Evolutionary conservation across 2,329 filamentous ascomycete species (phyloP).

Genomic region (Thelonectria discophora): DNA sequence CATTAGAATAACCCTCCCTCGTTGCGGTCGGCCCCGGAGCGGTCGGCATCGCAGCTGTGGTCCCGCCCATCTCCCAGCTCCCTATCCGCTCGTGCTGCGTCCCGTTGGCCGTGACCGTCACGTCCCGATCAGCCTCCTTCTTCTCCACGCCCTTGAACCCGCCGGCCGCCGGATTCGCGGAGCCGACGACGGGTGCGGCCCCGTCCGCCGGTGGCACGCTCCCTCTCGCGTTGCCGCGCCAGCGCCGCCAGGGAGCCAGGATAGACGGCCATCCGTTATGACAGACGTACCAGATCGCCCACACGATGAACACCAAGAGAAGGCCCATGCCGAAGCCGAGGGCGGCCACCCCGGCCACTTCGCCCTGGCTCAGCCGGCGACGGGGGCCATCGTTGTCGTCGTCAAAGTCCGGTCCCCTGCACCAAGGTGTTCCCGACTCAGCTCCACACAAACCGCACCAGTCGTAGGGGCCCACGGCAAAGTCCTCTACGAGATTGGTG

Average conservation of each 20-base stretch:
- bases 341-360: no score
- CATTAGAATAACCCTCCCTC: no score
- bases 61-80: constrained; percentile 63
- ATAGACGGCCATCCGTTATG: no score
- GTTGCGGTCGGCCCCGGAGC: no score
- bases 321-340: no score
- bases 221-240: no score
- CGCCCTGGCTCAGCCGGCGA: no score
- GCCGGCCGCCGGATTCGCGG: constrained; percentile 27
- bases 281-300: no score
- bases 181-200: constrained; percentile 17
- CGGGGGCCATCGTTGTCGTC: not conserved
- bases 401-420: constrained; percentile 29
- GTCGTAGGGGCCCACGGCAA: constrained; percentile 46
- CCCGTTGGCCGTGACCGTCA: constrained; percentile 52
- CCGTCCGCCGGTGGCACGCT: not conserved
- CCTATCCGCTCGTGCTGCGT: constrained; percentile 56
- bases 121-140: constrained; percentile 54
- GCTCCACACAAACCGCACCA: constrained; percentile 58
- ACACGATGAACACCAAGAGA: not conserved
- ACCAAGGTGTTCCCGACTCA: constrained; percentile 49
- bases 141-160: constrained; percentile 58
- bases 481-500: constrained; percentile 45
- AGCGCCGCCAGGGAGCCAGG: no score
- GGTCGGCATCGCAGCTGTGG: no score